Evolutionary conservation across 306 rosid genomes (phyloP).

Genomic region (Oemleria cerasiformis): DNA sequence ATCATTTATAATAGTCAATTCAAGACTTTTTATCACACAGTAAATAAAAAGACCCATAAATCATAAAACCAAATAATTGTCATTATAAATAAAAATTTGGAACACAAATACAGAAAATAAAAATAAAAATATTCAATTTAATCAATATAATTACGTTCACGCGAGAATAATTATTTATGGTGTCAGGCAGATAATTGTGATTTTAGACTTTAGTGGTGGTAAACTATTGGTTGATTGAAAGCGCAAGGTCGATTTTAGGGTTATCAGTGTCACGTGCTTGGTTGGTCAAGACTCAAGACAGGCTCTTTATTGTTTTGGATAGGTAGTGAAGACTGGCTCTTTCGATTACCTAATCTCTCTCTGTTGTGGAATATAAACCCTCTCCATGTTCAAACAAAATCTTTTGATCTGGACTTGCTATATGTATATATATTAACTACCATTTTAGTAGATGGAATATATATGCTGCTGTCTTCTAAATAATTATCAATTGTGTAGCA

Average conservation of each 20-base stretch:
- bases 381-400: neutral
- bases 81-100: too few relatives aligned
- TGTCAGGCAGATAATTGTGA: neutral
- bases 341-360: neutral
- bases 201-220: neutral
- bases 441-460: neutral
- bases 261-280: neutral
- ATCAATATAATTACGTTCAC: too few relatives aligned
- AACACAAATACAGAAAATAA: too few relatives aligned
- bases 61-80: neutral
- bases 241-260: neutral
- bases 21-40: too few relatives aligned
- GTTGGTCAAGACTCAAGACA: too few relatives aligned
- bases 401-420: neutral
- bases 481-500: neutral
- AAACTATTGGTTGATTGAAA: neutral
- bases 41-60: too few relatives aligned
- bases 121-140: too few relatives aligned
- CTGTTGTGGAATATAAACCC: neutral
- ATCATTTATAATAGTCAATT: too few relatives aligned
- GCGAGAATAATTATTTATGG: neutral
- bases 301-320: too few relatives aligned
- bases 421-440: neutral
- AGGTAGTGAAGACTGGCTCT: too few relatives aligned
- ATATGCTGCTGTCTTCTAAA: neutral